Conservation (phyloP, 371 early-diverging fungal species). For the Circinella umbellata region DNA sequence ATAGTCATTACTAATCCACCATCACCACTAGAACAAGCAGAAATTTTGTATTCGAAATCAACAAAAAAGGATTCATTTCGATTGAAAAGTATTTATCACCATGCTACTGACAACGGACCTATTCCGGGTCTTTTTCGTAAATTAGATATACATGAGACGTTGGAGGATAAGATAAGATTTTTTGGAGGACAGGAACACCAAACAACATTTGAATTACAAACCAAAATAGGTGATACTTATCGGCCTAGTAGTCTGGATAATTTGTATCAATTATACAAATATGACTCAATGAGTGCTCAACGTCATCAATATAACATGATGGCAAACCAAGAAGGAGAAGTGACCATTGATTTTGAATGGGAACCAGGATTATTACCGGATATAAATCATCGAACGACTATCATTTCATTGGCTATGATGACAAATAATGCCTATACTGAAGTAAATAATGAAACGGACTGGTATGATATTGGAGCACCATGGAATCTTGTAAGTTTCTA, state of each 20-base stretch:
- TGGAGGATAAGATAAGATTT: not conserved
- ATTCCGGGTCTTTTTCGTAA: constrained; percentile 56
- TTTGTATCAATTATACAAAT: constrained; percentile 6
- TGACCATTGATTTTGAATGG: constrained; percentile 18
- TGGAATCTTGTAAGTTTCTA: constrained; percentile 61
- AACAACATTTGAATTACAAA: not conserved
- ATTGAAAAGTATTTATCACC: constrained; percentile 50
- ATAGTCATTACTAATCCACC: not conserved
- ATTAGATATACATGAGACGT: constrained; percentile 26
- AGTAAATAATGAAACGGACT: constrained; percentile 52
- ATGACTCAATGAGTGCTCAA: not conserved
- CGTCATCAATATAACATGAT: not conserved
- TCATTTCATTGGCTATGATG: constrained; percentile 76
- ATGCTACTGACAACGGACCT: constrained; percentile 29
- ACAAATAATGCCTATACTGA: constrained; percentile 73
- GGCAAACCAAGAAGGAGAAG: not conserved
- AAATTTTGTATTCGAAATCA: not conserved
- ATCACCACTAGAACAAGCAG: not conserved
- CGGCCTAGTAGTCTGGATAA: not conserved
- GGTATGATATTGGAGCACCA: constrained; percentile 76
- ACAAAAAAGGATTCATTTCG: not conserved
- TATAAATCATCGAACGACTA: constrained; percentile 70
- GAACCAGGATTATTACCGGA: constrained; percentile 59
- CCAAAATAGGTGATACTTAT: not conserved
- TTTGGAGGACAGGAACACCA: constrained; percentile 13